phyloP scores from a whole-genome alignment of 331 rosid genomes.

The Stylosanthes scabra region DNA sequence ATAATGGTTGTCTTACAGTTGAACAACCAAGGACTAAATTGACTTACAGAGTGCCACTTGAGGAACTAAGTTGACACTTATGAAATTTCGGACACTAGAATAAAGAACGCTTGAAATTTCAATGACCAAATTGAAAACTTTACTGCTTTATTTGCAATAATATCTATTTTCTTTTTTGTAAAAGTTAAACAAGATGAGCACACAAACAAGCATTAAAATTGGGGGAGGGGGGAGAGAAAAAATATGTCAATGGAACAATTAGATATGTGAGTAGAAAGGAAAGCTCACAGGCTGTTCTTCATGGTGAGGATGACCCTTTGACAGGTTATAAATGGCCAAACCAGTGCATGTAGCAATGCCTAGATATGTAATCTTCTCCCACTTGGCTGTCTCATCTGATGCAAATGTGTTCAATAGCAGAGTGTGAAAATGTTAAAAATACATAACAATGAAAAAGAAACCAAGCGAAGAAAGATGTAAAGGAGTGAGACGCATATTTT shows the following conservation, averaged over 20 bases:
- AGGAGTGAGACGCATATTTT: background rate
- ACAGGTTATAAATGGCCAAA: slow-evolving; percentile 60
- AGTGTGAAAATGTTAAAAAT: background rate
- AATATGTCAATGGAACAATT: slow-evolving; percentile 1
- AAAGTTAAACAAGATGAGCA: slow-evolving; percentile 2
- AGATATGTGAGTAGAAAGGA: slow-evolving; percentile 24
- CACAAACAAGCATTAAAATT: background rate
- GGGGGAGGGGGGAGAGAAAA: background rate
- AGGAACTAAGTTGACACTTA: no score
- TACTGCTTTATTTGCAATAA: background rate
- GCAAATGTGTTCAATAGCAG: background rate
- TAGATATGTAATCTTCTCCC: slow-evolving; percentile 94
- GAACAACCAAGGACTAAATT: no score
- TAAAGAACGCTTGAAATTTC: no score
- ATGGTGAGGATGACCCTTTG: slow-evolving; percentile 85
- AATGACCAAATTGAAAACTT: background rate
- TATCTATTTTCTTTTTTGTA: background rate
- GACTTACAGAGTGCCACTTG: no score
- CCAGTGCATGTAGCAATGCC: slow-evolving; percentile 74
- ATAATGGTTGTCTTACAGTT: no score
- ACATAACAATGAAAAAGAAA: slow-evolving; percentile 12
- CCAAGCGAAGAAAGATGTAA: slow-evolving; percentile 1
- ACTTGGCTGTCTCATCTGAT: slow-evolving; percentile 86
- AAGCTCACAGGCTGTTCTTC: slow-evolving; percentile 83
- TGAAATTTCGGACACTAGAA: no score